A percentile compares a stretch with the other conserved stretches of the same genome.
phyloP scores from a whole-genome alignment of 495 filamentous ascomycete species.

The Podospora conica region DNA sequence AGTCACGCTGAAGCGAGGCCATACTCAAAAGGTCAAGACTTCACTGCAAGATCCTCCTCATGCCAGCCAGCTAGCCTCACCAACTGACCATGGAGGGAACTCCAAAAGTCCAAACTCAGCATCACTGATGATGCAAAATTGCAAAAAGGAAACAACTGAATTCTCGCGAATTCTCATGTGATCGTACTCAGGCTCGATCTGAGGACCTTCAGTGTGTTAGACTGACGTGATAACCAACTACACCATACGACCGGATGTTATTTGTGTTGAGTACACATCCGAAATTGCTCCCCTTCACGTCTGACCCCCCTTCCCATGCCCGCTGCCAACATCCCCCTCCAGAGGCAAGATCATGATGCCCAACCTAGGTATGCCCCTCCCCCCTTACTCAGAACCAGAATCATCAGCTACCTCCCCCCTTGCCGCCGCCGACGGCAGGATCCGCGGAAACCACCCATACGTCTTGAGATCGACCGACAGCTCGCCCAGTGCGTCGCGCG shows the following conservation, averaged over 20 bases:
- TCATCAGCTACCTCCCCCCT: slow-evolving; percentile 15
- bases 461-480: slow-evolving; percentile 58
- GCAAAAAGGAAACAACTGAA: not conserved
- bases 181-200: not conserved
- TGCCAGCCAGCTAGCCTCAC: too few species aligned
- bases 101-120: too few species aligned
- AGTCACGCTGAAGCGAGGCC: too few species aligned
- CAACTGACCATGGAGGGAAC: too few species aligned
- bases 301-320: too few species aligned
- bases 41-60: not conserved
- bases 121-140: too few species aligned
- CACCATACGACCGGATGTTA: not conserved
- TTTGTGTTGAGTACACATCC: not conserved
- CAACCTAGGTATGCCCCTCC: not conserved
- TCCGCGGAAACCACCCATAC: slow-evolving; percentile 73
- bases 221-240: not conserved
- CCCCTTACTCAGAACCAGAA: slow-evolving; percentile 12
- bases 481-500: slow-evolving; percentile 59
- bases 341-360: not conserved
- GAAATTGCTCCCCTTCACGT: not conserved
- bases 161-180: not conserved
- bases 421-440: slow-evolving; percentile 46
- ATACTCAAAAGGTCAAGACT: not conserved
- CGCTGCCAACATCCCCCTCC: not conserved
- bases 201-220: not conserved